phyloP scores from a whole-genome alignment of 768 basidiomycete species.

The Sarcomyxa edulis region DNA sequence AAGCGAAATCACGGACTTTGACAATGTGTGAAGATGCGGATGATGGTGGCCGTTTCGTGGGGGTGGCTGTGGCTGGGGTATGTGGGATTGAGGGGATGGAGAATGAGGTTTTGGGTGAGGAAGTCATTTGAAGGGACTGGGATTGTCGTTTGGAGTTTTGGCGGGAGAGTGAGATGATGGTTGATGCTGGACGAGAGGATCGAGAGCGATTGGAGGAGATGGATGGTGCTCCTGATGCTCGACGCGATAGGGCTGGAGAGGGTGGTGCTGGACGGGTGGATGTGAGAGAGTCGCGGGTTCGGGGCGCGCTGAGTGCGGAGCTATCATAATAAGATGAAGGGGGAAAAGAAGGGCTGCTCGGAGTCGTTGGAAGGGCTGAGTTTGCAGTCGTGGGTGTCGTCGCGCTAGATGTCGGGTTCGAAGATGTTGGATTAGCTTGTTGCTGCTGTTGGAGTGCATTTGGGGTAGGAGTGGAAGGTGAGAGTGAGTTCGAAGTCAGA shows the following conservation, averaged over 20 bases:
- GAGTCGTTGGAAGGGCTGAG: neutral
- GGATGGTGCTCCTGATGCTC: slow-evolving; percentile 10
- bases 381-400: slow-evolving; percentile 6
- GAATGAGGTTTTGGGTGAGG: too few species aligned
- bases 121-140: too few species aligned
- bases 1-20: slow-evolving; percentile 41
- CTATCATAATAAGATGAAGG: too few species aligned
- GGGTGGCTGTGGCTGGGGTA: slow-evolving; percentile 11
- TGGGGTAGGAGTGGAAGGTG: slow-evolving; percentile 4
- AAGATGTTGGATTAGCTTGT: neutral
- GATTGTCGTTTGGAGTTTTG: slow-evolving; percentile 1
- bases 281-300: slow-evolving; percentile 9
- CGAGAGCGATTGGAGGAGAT: slow-evolving; percentile 6
- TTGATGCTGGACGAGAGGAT: slow-evolving; percentile 3
- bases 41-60: slow-evolving; percentile 6
- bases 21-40: slow-evolving; percentile 20
- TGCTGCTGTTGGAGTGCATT: neutral
- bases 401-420: slow-evolving; percentile 7
- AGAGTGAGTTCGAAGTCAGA: neutral
- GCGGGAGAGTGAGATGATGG: slow-evolving; percentile 5
- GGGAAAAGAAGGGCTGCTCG: neutral
- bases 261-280: slow-evolving; percentile 9
- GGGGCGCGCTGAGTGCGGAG: neutral
- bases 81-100: slow-evolving; percentile 14
- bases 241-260: slow-evolving; percentile 8